Base-by-base conservation (phyloP, 176 grass and related monocot genomes). In the Elymus sibiricus region DNA sequence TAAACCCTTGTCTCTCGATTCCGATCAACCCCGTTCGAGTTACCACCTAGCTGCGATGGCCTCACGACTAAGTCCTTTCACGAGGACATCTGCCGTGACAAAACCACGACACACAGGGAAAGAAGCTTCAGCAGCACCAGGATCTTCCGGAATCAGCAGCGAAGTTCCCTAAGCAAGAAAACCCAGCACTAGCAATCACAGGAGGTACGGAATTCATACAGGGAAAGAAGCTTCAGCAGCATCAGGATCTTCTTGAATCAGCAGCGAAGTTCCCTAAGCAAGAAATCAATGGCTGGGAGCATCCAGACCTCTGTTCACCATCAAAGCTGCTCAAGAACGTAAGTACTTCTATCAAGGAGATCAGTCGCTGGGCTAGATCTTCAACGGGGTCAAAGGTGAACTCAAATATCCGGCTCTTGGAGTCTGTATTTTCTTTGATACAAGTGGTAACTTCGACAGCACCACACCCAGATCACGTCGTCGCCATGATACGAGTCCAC, bases 271-370 rank as follows among this genome's bases (percentile, higher is more conserved):
- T 79, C 76, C 76, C 76, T 59, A 78, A 25, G 76, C 35, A 79
- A 79, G 56, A 62, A 61, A 62, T 28, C 26, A 63, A 79, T 61
- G 35, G 77, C 34, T 79, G 34, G 77, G 77, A 63, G n/a, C 77
- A 79, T 63, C 77, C 56, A 25, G 22, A 61, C 35, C 8, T 79
- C n/a, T 63, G 35, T 42, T 63, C 35, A 5, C 77, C 76, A 17
- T 63, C 34, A 62, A 25, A 79, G 56, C 77, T 27, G 16, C 77
- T 79, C 37, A 79, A 42, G 56, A 63, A 79, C 17, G 77, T 40
- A 6, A 27, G 55, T 40, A 79, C 28, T 11, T 79, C 56, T 27
- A 42, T 62, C 77, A 79, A 63, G 56, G n/a, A 79, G 35, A 79
- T 79, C 77, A 0, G 39, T 19, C 56, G 56, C 56, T 63, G 77